These are phyloP conservation scores for Paraphaeosphaeria sporulosa DNA, from an alignment of 2,329 filamentous ascomycete species.

Conservation along the genomic window DNA sequence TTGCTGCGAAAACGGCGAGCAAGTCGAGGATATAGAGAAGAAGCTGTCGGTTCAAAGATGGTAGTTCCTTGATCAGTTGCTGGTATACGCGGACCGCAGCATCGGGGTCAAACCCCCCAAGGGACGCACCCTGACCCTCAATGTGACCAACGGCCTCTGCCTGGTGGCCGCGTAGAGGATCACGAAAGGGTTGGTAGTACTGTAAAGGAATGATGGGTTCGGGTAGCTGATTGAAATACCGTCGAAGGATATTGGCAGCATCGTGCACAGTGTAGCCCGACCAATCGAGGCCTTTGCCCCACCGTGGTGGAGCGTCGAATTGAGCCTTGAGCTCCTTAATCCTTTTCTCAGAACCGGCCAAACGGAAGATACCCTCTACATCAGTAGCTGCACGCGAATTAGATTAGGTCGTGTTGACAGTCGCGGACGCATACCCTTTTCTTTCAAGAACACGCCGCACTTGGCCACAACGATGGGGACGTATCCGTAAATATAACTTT, in stretches of 20 bases:
- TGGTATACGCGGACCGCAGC: constrained; percentile 86
- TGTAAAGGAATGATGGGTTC: constrained; percentile 96
- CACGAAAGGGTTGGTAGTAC: constrained; percentile 89
- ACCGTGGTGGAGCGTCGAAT: constrained; percentile 88
- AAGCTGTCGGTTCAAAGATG: constrained; percentile 90
- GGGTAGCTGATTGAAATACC: constrained; percentile 94
- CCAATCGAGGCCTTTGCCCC: constrained; percentile 97
- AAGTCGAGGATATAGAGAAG: constrained; percentile 95
- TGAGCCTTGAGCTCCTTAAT: constrained; percentile 94
- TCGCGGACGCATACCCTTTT: constrained; percentile 75
- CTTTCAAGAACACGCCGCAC: constrained; percentile 95
- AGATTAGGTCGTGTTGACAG: constrained; percentile 23
- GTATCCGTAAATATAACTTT: constrained; percentile 98
- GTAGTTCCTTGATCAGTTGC: constrained; percentile 87
- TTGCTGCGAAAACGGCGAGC: constrained; percentile 94
- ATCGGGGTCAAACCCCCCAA: constrained; percentile 76
- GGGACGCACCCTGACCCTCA: constrained; percentile 69
- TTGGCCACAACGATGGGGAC: constrained; percentile 98
- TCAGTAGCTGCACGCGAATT: constrained; percentile 73
- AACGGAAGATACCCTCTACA: constrained; percentile 93
- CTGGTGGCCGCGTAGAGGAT: constrained; percentile 77
- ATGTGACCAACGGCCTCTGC: constrained; percentile 73
- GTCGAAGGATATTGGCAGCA: constrained; percentile 92
- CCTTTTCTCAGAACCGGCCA: constrained; percentile 95
- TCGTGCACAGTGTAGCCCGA: constrained; percentile 98